Evolutionary conservation across 202 grass and related monocot genomes (phyloP).

Genomic region (Digitaria exilis): DNA sequence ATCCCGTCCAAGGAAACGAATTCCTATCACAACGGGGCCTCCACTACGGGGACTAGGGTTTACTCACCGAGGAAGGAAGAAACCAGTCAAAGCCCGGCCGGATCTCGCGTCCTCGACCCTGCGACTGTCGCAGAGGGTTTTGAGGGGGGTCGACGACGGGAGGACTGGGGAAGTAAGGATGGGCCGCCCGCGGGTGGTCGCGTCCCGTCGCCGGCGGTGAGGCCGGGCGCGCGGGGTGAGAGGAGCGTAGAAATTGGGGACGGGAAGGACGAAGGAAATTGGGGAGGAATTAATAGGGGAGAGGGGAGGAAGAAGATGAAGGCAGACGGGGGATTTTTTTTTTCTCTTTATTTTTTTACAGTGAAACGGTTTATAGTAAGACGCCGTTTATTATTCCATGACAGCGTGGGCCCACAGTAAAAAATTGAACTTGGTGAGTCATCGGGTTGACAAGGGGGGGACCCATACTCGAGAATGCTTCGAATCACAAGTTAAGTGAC

Average conservation of each 20-base stretch:
- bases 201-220: conserved; percentile 24
- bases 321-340: neutral
- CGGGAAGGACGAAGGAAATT: neutral
- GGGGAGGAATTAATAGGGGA: neutral
- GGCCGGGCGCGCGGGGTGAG: neutral
- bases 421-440: neutral
- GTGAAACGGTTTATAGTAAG: neutral
- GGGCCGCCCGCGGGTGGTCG: neutral
- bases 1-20: neutral
- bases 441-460: neutral
- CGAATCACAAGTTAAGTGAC: neutral
- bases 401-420: neutral
- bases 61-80: neutral
- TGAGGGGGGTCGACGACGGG: neutral
- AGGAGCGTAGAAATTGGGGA: neutral
- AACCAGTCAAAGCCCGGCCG: neutral
- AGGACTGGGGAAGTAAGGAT: neutral
- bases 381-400: neutral
- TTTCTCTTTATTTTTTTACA: too few species aligned
- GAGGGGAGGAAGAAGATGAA: neutral
- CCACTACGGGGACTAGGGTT: neutral
- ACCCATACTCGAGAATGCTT: neutral
- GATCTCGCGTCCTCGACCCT: neutral
- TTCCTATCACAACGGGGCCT: neutral
- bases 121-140: neutral